phyloP scores from a whole-genome alignment of 129 eudicot genomes.

The Oenanthe sinensis region DNA sequence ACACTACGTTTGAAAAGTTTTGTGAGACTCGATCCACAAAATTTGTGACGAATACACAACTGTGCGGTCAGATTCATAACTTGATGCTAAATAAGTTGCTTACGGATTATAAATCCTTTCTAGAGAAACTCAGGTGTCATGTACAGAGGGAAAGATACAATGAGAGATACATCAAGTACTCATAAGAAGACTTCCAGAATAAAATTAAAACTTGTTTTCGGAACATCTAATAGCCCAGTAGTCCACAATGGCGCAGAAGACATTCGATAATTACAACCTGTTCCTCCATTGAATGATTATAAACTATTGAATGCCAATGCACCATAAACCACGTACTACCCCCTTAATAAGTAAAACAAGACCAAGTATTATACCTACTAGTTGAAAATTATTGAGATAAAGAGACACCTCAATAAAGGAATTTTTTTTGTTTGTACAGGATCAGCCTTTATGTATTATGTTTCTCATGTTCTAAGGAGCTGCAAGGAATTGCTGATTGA shows the following conservation, averaged over 20 bases:
- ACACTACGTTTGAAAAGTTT: not conserved
- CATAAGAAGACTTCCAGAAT: not conserved
- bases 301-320: not conserved
- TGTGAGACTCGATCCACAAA: not conserved
- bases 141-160: not conserved
- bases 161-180: not conserved
- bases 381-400: too few relatives aligned
- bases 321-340: not conserved
- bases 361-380: too few relatives aligned
- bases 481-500: too few relatives aligned
- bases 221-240: not conserved
- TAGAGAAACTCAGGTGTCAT: not conserved
- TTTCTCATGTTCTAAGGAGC: too few relatives aligned
- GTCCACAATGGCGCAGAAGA: not conserved
- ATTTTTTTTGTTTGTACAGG: too few relatives aligned
- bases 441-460: too few relatives aligned
- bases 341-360: not conserved
- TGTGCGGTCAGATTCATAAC: not conserved
- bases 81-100: not conserved
- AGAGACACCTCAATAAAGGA: too few relatives aligned
- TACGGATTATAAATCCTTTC: slow-evolving; percentile 3
- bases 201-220: not conserved
- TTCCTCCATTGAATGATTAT: too few relatives aligned
- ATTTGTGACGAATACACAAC: not conserved
- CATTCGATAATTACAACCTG: too few relatives aligned